Conservation (phyloP, 176 grass and related monocot genomes). For the Triticum aestivum region IWGSC_CS_RefSeq_v2.1 NC_057807.1:361731516-361732015, state of each 20-base stretch:
- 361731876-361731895: not conserved
- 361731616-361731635: slow-evolving; percentile 1
- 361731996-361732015: too few relatives aligned
- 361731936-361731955: not conserved
- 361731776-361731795: too few relatives aligned
- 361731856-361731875: not conserved
- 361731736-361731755: slow-evolving; percentile 36
- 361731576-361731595: slow-evolving; percentile 2
- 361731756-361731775: not conserved
- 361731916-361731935: not conserved
- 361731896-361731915: not conserved
- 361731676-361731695: not conserved
- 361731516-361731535: not conserved
- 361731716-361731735: slow-evolving; percentile 7
- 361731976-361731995: too few relatives aligned
- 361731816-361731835: not conserved
- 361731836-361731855: not conserved
- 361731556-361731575: not conserved
- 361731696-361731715: not conserved
- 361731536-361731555: not conserved
- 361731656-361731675: not conserved
- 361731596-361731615: not conserved
- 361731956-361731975: not conserved
- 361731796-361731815: not conserved
- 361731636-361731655: not conserved